Evolutionary conservation across 1,139 yeast species (phyloP).

Genomic region (Yamadazyma friedrichii): DNA sequence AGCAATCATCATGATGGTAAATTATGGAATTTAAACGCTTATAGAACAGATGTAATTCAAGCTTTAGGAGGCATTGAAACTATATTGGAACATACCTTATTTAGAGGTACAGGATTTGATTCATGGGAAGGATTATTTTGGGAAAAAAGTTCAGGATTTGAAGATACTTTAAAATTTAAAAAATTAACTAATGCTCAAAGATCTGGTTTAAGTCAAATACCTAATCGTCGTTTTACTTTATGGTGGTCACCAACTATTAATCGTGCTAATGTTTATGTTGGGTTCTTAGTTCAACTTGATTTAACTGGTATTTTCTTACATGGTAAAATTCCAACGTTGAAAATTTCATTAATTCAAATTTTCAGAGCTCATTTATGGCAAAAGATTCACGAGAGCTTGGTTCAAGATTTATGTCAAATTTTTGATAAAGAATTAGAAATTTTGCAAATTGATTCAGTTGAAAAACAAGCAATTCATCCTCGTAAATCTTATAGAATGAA

Average conservation of each 20-base stretch:
- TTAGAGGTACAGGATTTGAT: constrained; percentile 95
- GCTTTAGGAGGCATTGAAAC: constrained; percentile 98
- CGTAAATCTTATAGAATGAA: constrained; percentile 97
- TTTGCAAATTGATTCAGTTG: constrained; percentile 80
- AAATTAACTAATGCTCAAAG: constrained; percentile 97
- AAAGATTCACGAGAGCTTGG: constrained; percentile 94
- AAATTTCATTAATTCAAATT: constrained; percentile 91
- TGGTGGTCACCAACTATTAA: constrained; percentile 99
- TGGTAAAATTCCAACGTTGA: constrained; percentile 96
- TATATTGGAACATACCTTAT: constrained; percentile 89
- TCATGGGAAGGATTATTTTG: constrained; percentile 99
- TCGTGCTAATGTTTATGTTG: constrained; percentile 96
- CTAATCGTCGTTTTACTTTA: constrained; percentile 91
- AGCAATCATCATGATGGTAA: constrained; percentile 92
- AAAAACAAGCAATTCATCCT: constrained; percentile 93
- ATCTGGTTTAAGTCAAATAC: constrained; percentile 95
- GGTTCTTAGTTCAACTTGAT: constrained; percentile 93
- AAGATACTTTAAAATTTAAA: constrained; percentile 90
- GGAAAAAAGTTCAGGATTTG: constrained; percentile 97
- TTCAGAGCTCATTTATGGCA: constrained; percentile 99
- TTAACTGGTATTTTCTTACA: constrained; percentile 95
- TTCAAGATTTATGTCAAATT: constrained; percentile 90
- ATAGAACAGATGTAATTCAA: constrained; percentile 93
- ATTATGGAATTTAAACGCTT: constrained; percentile 89
- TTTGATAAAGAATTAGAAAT: constrained; percentile 85